Base-by-base conservation (phyloP, 2,329 filamentous ascomycete genomes). In the Fusarium virguliforme region DNA sequence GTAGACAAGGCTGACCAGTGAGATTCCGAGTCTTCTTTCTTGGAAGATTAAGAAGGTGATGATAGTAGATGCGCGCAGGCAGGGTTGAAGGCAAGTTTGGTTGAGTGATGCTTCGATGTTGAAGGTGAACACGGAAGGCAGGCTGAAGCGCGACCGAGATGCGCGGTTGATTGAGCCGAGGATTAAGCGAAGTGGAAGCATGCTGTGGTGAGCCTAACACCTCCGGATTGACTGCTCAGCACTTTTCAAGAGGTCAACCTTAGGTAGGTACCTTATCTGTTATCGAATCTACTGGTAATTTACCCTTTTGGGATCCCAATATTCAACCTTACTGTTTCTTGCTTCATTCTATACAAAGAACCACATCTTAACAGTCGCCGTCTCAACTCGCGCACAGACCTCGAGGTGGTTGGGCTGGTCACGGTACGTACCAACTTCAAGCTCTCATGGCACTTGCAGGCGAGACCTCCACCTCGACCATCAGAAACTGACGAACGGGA, bases 61-160 rank as follows among this genome's bases (percentile, higher is more conserved):
- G 43, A 30, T 48, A 18, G 43, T 28, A 18, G 43, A 48, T 48
- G 26, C 43, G 43, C 26, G 43, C 26, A n/a, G 43, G 24, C 15
- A 48, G 26, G 24, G 43, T 30, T 48, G 43, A 30, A 48, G 26
- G 8, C 8, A 7, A 48, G 26, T 48, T 30, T n/a, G 43, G 30
- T 18, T 18, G 18, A 26, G 26, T n/a, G 43, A 48, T 48, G 43
- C 43, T 48, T 48, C 13, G 26, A 48, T 24, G 43, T 18, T 48
- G 43, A 30, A 48, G 43, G 43, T 48, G 43, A 48, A 48, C 43
- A 48, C 43, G 43, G 43, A 30, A 30, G 43, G 24, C 43, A 48
- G 43, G 26, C 43, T 48, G 43, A 48, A 48, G 43, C 43, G 43
- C 43, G 43, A 48, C 43, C 13, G 43, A 48, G 43, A n/a, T 30